phyloP scores from a whole-genome alignment of 2,329 filamentous ascomycete species.

The Aspergillus udagawae region DNA sequence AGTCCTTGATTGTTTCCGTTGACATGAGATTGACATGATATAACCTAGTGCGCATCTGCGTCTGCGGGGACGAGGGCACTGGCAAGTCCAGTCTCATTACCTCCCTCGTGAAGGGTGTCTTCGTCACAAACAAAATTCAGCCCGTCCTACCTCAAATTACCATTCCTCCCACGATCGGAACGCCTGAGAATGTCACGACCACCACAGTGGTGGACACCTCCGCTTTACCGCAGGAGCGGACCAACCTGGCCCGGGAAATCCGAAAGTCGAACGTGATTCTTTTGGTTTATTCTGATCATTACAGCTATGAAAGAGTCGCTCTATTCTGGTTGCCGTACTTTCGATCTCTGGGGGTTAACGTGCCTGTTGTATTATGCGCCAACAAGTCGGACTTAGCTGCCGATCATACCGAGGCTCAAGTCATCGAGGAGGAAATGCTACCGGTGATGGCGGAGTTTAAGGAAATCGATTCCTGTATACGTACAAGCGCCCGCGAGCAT shows the following conservation, averaged over 20 bases:
- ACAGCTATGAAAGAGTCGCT: constrained; percentile 95
- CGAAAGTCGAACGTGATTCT: constrained; percentile 96
- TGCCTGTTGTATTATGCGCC: constrained; percentile 92
- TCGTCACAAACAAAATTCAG: constrained; percentile 93
- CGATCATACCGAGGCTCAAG: constrained; percentile 72
- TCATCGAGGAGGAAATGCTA: constrained; percentile 95
- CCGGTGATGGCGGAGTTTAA: constrained; percentile 98
- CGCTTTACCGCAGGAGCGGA: constrained; percentile 86
- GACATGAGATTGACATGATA: constrained; percentile 4
- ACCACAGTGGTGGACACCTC: constrained; percentile 93
- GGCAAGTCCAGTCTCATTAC: constrained; percentile 92
- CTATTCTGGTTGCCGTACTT: constrained; percentile 99
- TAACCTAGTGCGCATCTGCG: constrained; percentile 75
- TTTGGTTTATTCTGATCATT: constrained; percentile 95
- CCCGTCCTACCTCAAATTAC: constrained; percentile 91
- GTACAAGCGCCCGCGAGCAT: constrained; percentile 86
- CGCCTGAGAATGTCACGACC: constrained; percentile 93
- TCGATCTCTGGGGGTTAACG: constrained; percentile 94
- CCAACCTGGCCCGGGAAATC: constrained; percentile 86
- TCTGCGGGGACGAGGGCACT: constrained; percentile 94
- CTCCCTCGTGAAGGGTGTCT: constrained; percentile 94
- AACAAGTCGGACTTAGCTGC: constrained; percentile 91
- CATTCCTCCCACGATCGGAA: constrained; percentile 86
- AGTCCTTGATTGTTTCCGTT: background rate
- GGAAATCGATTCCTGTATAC: constrained; percentile 96